These are phyloP conservation scores for Cerrena zonata DNA, from an alignment of 1,284 basidiomycete genomes.

Conservation along the genomic window DNA sequence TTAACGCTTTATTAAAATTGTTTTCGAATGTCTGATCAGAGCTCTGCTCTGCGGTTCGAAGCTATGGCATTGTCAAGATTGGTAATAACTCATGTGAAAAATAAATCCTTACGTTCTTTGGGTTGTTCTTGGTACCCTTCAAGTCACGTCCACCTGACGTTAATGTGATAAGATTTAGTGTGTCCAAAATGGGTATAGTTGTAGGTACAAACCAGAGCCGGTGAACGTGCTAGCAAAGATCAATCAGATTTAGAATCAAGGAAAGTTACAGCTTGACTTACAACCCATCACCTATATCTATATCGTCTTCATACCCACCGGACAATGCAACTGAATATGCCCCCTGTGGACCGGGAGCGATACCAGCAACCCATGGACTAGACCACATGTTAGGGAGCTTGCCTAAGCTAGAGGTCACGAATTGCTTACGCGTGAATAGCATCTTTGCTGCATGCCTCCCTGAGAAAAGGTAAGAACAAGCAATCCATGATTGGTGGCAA, in stretches of 20 bases:
- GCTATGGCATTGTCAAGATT: constrained; percentile 33
- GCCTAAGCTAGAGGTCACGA: constrained; percentile 2
- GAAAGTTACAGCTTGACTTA: constrained; percentile 35
- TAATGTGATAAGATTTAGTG: constrained; percentile 7
- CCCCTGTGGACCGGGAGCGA: constrained; percentile 58
- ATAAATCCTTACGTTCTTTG: constrained; percentile 66
- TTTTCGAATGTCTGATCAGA: constrained; percentile 74
- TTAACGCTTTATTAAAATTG: constrained; percentile 60
- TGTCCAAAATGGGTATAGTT: constrained; percentile 16
- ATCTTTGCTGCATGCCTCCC: constrained; percentile 64
- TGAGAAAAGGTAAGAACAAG: constrained; percentile 14
- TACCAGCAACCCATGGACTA: constrained; percentile 76
- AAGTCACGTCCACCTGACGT: constrained; percentile 69
- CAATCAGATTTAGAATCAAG: not conserved
- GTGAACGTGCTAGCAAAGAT: constrained; percentile 57
- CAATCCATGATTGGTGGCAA: too few relatives aligned
- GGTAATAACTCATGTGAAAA: not conserved
- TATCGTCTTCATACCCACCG: constrained; percentile 81
- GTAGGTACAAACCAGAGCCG: constrained; percentile 37
- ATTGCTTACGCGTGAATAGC: constrained; percentile 67
- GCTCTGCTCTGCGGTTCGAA: constrained; percentile 79
- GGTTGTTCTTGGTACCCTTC: constrained; percentile 68
- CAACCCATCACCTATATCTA: constrained; percentile 77
- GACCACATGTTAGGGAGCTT: not conserved
- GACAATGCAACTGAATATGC: constrained; percentile 77